phyloP scores from a whole-genome alignment of 139 green algal species.

The Chlamydomonas sp. region DNA sequence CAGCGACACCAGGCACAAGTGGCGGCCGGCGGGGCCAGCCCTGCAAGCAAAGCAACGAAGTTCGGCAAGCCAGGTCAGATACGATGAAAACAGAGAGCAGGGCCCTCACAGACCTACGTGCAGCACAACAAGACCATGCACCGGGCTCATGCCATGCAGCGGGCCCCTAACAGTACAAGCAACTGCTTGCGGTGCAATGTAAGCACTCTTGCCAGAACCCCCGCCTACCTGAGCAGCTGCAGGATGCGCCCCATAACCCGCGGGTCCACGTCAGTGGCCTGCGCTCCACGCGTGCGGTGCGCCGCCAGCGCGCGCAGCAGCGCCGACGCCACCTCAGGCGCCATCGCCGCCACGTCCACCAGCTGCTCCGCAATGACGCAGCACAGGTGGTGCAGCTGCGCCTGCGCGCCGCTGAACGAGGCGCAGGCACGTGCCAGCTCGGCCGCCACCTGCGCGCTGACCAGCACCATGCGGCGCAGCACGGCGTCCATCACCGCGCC shows the following conservation, averaged over 20 bases:
- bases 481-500: slow-evolving; percentile 5
- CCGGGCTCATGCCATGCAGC: too few species aligned
- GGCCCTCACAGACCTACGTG: not conserved
- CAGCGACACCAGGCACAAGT: slow-evolving; percentile 35
- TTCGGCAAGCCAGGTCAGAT: not conserved
- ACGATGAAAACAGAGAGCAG: not conserved
- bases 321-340: slow-evolving; percentile 29
- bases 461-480: slow-evolving; percentile 33
- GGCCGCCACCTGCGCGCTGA: slow-evolving; percentile 13
- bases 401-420: slow-evolving; percentile 24
- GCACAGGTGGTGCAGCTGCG: slow-evolving; percentile 36
- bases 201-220: not conserved
- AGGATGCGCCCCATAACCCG: slow-evolving; percentile 39
- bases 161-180: too few species aligned
- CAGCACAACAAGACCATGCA: too few species aligned
- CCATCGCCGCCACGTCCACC: slow-evolving; percentile 29
- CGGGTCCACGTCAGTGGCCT: slow-evolving; percentile 37
- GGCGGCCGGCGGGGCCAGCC: slow-evolving; percentile 17
- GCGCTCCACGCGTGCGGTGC: slow-evolving; percentile 24
- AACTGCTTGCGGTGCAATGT: too few species aligned
- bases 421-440: slow-evolving; percentile 29
- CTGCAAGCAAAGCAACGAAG: not conserved
- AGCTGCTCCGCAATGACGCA: slow-evolving; percentile 42
- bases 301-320: slow-evolving; percentile 30
- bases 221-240: slow-evolving; percentile 27